Percentiles rank a stretch among this genome's conserved stretches.
Evolutionary conservation across 2,329 filamentous ascomycete species (phyloP).

Genomic region (Verticillium longisporum): DNA sequence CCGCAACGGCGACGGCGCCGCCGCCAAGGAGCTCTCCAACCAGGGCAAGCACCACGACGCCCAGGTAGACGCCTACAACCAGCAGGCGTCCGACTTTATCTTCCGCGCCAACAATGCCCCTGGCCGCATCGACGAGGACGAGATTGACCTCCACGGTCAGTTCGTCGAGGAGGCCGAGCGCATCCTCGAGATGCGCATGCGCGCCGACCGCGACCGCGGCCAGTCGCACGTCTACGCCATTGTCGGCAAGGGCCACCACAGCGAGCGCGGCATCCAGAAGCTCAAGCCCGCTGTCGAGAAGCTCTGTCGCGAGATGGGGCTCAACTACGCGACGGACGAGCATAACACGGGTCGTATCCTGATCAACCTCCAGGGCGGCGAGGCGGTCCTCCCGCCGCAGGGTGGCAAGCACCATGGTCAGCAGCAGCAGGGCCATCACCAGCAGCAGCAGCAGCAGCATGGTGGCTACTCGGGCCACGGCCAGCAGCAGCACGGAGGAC

Average conservation of each 20-base stretch:
- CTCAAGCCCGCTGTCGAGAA: slow-evolving; percentile 92
- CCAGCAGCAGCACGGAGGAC: slow-evolving; percentile 27
- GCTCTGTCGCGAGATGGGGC: slow-evolving; percentile 73
- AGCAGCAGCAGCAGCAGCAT: slow-evolving; percentile 20
- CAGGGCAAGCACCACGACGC: slow-evolving; percentile 79
- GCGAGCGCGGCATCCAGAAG: slow-evolving; percentile 74
- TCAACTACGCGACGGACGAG: slow-evolving; percentile 72
- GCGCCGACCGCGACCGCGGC: slow-evolving; percentile 64
- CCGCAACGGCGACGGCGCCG: slow-evolving; percentile 70
- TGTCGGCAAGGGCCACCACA: slow-evolving; percentile 93
- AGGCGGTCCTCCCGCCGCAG: slow-evolving; percentile 38
- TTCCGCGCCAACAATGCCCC: slow-evolving; percentile 89
- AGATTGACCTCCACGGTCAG: slow-evolving; percentile 90
- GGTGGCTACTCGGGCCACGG: slow-evolving; percentile 20
- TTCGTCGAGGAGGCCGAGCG: slow-evolving; percentile 93
- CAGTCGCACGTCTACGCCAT: slow-evolving; percentile 88
- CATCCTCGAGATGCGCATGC: slow-evolving; percentile 80
- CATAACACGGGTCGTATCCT: slow-evolving; percentile 86
- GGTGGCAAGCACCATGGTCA: slow-evolving; percentile 15
- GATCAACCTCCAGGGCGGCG: slow-evolving; percentile 73
- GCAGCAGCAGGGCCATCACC: slow-evolving; percentile 20
- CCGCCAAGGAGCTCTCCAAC: slow-evolving; percentile 77
- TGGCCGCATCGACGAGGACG: slow-evolving; percentile 68
- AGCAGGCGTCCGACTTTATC: slow-evolving; percentile 86
- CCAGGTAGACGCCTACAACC: slow-evolving; percentile 83